Base-by-base conservation (phyloP, 106 monocot genomes). In the Hemerocallis citrina region DNA sequence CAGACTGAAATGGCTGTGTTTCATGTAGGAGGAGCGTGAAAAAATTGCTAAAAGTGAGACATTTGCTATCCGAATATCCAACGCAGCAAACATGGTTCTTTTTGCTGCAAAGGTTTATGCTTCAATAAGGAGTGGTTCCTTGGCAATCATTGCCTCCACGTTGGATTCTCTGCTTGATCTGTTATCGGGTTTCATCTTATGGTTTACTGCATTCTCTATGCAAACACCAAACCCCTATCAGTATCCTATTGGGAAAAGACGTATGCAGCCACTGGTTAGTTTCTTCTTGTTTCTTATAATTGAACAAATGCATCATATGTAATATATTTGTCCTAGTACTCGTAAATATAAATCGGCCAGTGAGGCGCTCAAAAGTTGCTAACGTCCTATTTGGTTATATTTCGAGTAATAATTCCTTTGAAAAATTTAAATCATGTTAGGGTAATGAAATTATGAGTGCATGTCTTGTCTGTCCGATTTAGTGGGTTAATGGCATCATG, bases 121-220 rank as follows among this genome's bases (percentile, higher is more conserved):
- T 52, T 98, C 96, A 25, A 33, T 92, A 31, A 84, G 81, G 68
- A 98, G 91, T 66, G 84, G 91, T 23, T 98, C 96, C 1, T 64
- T 98, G 58, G 96, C 96, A 13, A 91, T 98, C 63, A 80, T 98
- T 45, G 96, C 96, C 22, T 98, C 96, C 14, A 98, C 96, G 40
- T 62, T 98, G 77, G 96, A 98, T 72, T 98, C 96, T 70, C 84
- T 98, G 14, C 90, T 98, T 55, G 96, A 98, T 85, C 70, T 98
- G 59, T 66, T 98, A 52, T 98, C 96, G 4, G 96, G 96, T 20
- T 98, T 98, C 55, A 98, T 98, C 43, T 65, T 98, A 60, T 98
- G 96, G 96, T 98, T 98, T 58, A 85, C 96, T 67, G 81, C 91
- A 67, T 91, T 88, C 52, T 81, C 87, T 56, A 92, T 98, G 96